Evolutionary conservation across 352 stramenopile species (phyloP).

Genomic region (Phytopythium litorale): DNA sequence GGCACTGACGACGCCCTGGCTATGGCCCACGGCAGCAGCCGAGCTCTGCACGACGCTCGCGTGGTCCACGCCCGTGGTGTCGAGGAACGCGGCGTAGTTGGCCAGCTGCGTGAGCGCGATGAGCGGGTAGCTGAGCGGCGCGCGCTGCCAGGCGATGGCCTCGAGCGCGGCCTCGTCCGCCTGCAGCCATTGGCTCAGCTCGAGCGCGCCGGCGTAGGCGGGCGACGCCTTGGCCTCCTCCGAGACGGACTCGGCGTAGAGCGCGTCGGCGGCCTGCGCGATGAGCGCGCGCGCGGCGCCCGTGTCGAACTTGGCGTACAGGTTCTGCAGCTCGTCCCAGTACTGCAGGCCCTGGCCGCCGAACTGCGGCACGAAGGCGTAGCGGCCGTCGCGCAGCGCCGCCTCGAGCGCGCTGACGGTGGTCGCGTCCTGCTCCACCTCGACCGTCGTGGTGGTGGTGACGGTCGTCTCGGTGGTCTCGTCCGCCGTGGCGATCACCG

Average conservation of each 20-base stretch:
- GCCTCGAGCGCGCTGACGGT: conserved; percentile 14
- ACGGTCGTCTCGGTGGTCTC: conserved; percentile 23
- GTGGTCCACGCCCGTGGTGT: conserved; percentile 44
- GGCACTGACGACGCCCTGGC: conserved; percentile 74
- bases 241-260: conserved; percentile 46
- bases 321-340: conserved; percentile 50
- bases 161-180: conserved; percentile 10
- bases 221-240: conserved; percentile 33
- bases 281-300: conserved; percentile 37
- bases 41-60: conserved; percentile 49
- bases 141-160: conserved; percentile 24
- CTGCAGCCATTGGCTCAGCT: conserved; percentile 54
- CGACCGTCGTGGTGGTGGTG: conserved; percentile 9
- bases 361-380: conserved; percentile 50
- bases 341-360: conserved; percentile 67
- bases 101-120: conserved; percentile 70
- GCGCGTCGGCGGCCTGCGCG: conserved; percentile 31
- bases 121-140: conserved; percentile 77
- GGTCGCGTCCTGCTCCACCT: background rate
- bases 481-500: conserved; percentile 7
- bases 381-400: conserved; percentile 19
- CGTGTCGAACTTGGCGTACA: conserved; percentile 37
- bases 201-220: conserved; percentile 42
- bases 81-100: conserved; percentile 75
- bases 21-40: conserved; percentile 55